These are phyloP conservation scores for Corymbia citriodora DNA, from an alignment of 441 rosid species.

Conservation along the genomic window DNA sequence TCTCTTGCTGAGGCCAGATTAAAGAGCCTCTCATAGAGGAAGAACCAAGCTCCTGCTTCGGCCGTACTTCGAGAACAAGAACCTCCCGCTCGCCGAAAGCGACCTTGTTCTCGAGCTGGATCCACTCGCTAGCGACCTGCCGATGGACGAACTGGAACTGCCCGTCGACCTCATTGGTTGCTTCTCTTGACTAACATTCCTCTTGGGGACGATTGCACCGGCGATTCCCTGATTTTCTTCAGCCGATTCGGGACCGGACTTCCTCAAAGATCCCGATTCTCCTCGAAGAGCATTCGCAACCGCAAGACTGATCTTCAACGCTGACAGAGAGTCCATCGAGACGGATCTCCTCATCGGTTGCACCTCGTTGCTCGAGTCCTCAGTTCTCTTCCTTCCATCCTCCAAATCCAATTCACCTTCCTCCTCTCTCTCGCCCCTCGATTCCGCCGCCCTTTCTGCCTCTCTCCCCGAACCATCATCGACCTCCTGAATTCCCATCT, in stretches of 20 bases:
- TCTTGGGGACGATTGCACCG: constrained; percentile 9
- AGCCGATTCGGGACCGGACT: neutral
- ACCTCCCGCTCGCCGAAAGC: constrained; percentile 41
- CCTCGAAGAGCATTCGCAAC: constrained; percentile 8
- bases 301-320: constrained; percentile 30
- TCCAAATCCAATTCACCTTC: constrained; percentile 10
- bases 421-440: neutral
- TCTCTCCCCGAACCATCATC: constrained; percentile 3
- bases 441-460: neutral
- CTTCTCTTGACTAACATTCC: constrained; percentile 17
- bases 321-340: constrained; percentile 45
- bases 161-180: constrained; percentile 17
- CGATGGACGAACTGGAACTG: constrained; percentile 23
- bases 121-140: constrained; percentile 21
- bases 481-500: constrained; percentile 8
- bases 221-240: constrained; percentile 5
- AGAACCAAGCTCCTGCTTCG: constrained; percentile 20
- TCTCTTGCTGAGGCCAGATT: neutral
- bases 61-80: constrained; percentile 25
- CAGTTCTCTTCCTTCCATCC: constrained; percentile 6
- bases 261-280: constrained; percentile 6
- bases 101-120: constrained; percentile 39
- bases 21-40: constrained; percentile 11
- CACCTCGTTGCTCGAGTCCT: constrained; percentile 12
- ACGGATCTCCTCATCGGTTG: constrained; percentile 45